A percentile compares a stretch with the other conserved stretches of the same genome.
phyloP scores from a whole-genome alignment of 2,329 filamentous ascomycete genomes.

The Ophiocordyceps polyrhachis-furcata region DNA sequence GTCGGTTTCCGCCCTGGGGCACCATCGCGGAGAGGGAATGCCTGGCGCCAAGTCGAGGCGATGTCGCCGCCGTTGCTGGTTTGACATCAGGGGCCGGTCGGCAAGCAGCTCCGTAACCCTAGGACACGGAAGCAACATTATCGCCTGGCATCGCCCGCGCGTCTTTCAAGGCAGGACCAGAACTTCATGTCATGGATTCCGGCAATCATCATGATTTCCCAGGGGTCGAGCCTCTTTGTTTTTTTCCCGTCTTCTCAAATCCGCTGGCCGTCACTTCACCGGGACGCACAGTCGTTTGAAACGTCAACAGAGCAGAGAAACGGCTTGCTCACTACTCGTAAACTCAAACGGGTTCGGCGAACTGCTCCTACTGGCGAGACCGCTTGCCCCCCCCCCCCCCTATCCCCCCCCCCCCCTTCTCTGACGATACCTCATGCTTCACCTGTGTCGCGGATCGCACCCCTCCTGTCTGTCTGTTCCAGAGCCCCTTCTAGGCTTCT shows the following conservation, averaged over 20 bases:
- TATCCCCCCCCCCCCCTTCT: background rate
- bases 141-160: no score
- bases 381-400: slow-evolving; percentile 2
- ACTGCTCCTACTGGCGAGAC: background rate
- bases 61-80: background rate
- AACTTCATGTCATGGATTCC: background rate
- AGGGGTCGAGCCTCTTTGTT: background rate
- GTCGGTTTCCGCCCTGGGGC: background rate
- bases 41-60: background rate
- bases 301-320: background rate
- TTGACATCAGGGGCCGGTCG: background rate
- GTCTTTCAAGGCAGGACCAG: no score
- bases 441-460: slow-evolving; percentile 26
- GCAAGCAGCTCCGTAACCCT: background rate
- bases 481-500: background rate
- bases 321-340: background rate
- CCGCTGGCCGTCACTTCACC: background rate
- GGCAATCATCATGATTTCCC: background rate
- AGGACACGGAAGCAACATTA: background rate
- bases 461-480: background rate
- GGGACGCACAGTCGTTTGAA: background rate
- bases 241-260: background rate
- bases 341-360: background rate
- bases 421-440: slow-evolving; percentile 17
- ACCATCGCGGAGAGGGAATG: background rate